Evolutionary conservation across 768 basidiomycete species (phyloP), one percentile per base, ranked within the genome.

Genomic region (Tricholoma saponaceum): DNA sequence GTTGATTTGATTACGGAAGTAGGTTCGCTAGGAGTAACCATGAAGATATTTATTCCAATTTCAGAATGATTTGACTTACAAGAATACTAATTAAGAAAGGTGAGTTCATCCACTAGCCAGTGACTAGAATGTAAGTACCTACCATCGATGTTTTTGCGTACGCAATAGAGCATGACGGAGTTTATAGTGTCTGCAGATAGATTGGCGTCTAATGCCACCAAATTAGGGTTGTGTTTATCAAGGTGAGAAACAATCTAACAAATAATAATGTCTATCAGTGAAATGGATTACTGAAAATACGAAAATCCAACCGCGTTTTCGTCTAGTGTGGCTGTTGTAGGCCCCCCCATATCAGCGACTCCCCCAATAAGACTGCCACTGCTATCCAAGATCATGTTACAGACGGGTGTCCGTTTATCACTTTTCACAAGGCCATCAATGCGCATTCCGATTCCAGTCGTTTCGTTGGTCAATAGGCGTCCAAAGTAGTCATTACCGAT

Each of bases 1-100:
- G 77, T 74, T 0, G 90, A 86, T 73, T 98, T 98, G 46, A 80
- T 72, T n/a, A 88, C 79, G 0, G 95, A 97, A 1, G 97, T 98
- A 1, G 97, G 96, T 71, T 99, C 97, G 69, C 90, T 92, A 60
- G n/a, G 58, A 53, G 51, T 25, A 44, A 46, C 20, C 33, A 62
- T 33, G 58, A 65, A n/a, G 26, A 52, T 6, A 6, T 8, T 55
- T 44, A 26, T 50, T 13, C 14, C 9, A 4, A 20, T 23, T 5
- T 9, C 14, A 25, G 14, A 41, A 22, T 20, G 25, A 18, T 37
- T 35, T 2, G 22, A 74, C 86, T 63, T 67, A 90, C 89, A 91
- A 94, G 68, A 95, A 87, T 13, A 83, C 92, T 93, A 58, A 28
- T 33, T 9, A 18, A 56, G 25, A 7, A 28, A 49, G 26, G 12